Conservation (phyloP, 257 asterid genomes). For the Haberlea rhodopensis region DNA sequence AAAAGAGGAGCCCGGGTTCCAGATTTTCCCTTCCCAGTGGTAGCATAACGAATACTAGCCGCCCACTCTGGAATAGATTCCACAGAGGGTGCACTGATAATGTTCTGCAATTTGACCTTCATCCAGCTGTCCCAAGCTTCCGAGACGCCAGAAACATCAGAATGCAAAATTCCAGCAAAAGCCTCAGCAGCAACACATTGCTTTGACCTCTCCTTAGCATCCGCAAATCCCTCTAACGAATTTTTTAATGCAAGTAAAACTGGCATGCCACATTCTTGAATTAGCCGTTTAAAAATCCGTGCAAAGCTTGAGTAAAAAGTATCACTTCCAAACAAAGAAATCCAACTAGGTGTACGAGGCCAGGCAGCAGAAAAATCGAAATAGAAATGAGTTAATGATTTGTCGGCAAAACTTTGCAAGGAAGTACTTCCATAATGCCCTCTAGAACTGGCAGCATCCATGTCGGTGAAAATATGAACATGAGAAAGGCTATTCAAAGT, state of each 20-base stretch:
- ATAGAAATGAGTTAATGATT: constrained; percentile 88
- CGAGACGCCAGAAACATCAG: constrained; percentile 80
- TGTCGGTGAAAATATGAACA: constrained; percentile 79
- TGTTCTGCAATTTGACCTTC: constrained; percentile 61
- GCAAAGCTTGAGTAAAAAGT: constrained; percentile 88
- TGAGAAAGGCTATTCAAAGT: constrained; percentile 83
- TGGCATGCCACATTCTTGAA: constrained; percentile 96
- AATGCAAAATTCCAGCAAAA: constrained; percentile 90
- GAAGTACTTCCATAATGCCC: constrained; percentile 75
- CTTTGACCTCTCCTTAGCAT: constrained; percentile 88
- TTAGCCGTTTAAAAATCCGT: constrained; percentile 80
- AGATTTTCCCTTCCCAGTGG: constrained; percentile 88
- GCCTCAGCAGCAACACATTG: constrained; percentile 99
- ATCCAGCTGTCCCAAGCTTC: constrained; percentile 98
- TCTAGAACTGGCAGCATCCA: constrained; percentile 70
- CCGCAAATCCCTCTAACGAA: constrained; percentile 72
- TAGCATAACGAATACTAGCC: constrained; percentile 91
- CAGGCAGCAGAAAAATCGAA: constrained; percentile 97
- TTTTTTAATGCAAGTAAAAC: constrained; percentile 67
- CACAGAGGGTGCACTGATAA: constrained; percentile 76
- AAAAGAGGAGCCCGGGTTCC: constrained; percentile 82
- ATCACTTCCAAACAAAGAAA: constrained; percentile 77
- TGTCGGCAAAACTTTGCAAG: constrained; percentile 85
- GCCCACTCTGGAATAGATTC: constrained; percentile 98
- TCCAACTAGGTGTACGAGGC: constrained; percentile 99